Base-by-base conservation (phyloP, 345 rosid species). In the Eucalyptus pauciflora region DNA sequence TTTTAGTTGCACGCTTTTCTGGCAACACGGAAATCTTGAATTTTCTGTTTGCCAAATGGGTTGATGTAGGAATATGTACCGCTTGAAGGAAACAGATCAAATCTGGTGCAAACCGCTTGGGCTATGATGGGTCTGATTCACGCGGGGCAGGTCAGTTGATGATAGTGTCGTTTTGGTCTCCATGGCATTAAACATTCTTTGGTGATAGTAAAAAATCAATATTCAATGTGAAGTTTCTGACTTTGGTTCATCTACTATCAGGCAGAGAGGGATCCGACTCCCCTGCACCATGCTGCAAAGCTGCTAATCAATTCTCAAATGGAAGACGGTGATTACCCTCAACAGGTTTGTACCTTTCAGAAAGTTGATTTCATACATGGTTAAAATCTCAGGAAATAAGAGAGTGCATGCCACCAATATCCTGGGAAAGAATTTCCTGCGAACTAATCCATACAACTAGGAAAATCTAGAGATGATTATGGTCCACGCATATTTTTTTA, bases 301-400 rank as follows among this genome's bases (percentile, higher is more conserved):
- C 88, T 96, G 64, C 87, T 97, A 89, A 96, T 97, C 90, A 96
- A 92, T 91, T 95, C 96, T 12, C 98, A 96, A 60, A 45, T 91
- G 51, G 95, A 91, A 56, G 91, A 92, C 87, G 98, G 98, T 20
- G 95, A 93, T 87, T 97, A 94, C 52, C 98, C 99, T 3, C 94
- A 94, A 51, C 91, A 94, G 95, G 95, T 94, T 88, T 29, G 25
- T 27, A 67, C 24, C 45, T 69, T 33, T 33, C 43, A 16, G 20
- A 8, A 69, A 8, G 22, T 33, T 69, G 80, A 33, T 33, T 20
- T 69, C 43, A 5, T 33, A 17, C 17, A 69, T 45, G 3, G 11
- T 29, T 29, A 11, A 45, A 5, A 62, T n/a, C 25, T 8, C 4
- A 62, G n/a, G 20, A 31, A 67, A 67, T 16, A 67, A 33, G 37